Evolutionary conservation across 2,329 filamentous ascomycete genomes (phyloP), one percentile per base, ranked within the genome.

Genomic region (Massarina eburnea): DNA sequence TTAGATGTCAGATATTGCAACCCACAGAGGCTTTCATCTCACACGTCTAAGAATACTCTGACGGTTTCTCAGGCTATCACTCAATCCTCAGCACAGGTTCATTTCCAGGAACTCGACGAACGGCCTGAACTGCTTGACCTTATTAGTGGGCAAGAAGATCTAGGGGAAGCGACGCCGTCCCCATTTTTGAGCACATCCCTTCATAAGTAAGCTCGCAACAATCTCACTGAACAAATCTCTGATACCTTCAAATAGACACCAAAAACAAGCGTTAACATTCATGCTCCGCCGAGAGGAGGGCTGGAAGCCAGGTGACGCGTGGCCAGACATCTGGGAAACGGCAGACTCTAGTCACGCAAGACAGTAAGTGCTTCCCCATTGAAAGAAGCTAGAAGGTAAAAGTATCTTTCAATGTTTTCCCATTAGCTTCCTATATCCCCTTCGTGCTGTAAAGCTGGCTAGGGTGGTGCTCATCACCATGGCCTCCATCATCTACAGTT

Each of bases 11-110:
- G 7, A 29, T 55, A 55, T 30, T 46, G 41, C 7, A 55, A 55
- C 37, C 52, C 52, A 1, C 52, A 55, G 4, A 27, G 49, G 24
- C 41, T 55, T 17, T 48, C 47, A 2, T 43, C 39, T 10, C 27
- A 46, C 7, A 19, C 24, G 6, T 40, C 21, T 4, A 5, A 32
- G 10, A 19, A 39, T 19, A 26, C 22, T 20, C 1, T 6, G 19
- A 0, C 50, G 64, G 4, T 56, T 53, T 46, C 66, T 41, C 67
- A 60, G 51, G 18, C 51, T 18, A 35, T 43, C 30, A 37, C 44
- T 42, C 20, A 27, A 20, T 9, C 19, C 33, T 43, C 27, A 39
- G 42, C 42, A 19, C 8, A 17, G 8, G 39, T 15, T 32, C 17
- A 24, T 1, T 20, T 54, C 32, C 52, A 48, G 18, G 45, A 43